Evolutionary conservation across 2,329 filamentous ascomycete genomes (phyloP), one percentile per base, ranked within the genome.

Genomic region (Neofusicoccum ribis): DNA sequence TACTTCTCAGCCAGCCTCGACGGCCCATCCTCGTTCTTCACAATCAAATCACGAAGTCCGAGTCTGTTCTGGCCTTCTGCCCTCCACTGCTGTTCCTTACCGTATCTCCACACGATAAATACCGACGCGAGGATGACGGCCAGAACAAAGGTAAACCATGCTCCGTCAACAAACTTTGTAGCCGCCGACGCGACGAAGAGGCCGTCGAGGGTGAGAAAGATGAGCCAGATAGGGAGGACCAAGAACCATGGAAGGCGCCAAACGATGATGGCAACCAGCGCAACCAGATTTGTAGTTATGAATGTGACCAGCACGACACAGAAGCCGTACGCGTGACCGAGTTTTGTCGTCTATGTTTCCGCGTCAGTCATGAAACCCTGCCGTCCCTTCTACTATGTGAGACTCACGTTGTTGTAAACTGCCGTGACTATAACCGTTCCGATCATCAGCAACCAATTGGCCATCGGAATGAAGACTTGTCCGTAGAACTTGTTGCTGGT

Each of bases 251-350:
- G 84, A 31, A 90, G 74, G 20, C 85, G 83, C 91, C 91, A 93
- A 44, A 92, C 88, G 43, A 93, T 82, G 2, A 93, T 81, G 0
- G 90, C 88, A 1, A 90, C 88, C 1, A 93, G 79, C 0, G 89
- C 85, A 1, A 92, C 88, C 83, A 94, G 88, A 74, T 85, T 89
- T 0, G 90, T 93, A 63, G 89, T 89, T 71, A 93, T 88, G 73
- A 93, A 91, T 0, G 90, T 91, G 49, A 93, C 91, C 56, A 91
- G 86, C 70, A 93, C 91, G 72, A 93, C 91, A 69, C 91, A 93
- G 7, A 91, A 88, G 44, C 82, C 86, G 66, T 65, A 68, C 23
- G 31, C 58, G 34, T 67, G 70, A 31, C 66, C 69, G 17, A 72
- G 66, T 8, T 70, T 67, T 6, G 65, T 70, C 0, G 65, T 71